Base-by-base conservation (phyloP, 2,329 filamentous ascomycete genomes). In the Ophiosphaerella herpotricha region DNA sequence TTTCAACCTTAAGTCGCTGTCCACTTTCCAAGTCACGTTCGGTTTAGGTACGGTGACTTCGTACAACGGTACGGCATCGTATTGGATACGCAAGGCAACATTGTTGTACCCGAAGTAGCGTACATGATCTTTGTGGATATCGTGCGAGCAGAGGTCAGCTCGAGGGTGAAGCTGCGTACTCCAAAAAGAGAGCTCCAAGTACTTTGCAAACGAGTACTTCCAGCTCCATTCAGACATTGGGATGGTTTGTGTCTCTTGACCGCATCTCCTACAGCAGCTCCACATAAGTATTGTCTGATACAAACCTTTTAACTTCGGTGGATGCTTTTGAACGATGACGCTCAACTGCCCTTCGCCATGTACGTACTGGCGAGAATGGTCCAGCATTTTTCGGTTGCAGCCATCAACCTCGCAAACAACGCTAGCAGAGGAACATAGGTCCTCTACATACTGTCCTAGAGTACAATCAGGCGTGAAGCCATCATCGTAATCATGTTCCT, bases 141-240 rank as follows among this genome's bases (percentile, higher is more conserved):
- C 93, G 68, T 99, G 94, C 13, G 89, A 84, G 68, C 95, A 99
- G 72, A 89, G 79, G 24, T 86, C 85, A 39, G 87, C 85, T 58
- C 83, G 86, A 61, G 87, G 85, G 67, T 86, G 89, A 41, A 97
- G 77, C 33, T 90, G 88, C 36, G 85, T 88, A 66, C 92, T 93
- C 92, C 93, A 99, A 72, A 97, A 97, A 2, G 92, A 91, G 14
- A 99, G 79, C 74, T 99, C 94, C n/a, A 99, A 80, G 66, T 97
- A 99, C 73, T 99, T 99, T 9, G 91, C 94, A 66, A 99, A 96
- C 0, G 94, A 99, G 71, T 99, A 99, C 71, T 95, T 97, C 89
- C 91, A 99, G 0, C 92, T 95, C 63, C 86, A 91, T 48, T 91
- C 86, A 1, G 93, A 97, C 91, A 99, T 97, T 29, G 88, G 86